Percentiles rank a stretch among this genome's conserved stretches.
These are phyloP conservation scores for Platanthera zijinensis DNA, from an alignment of 106 monocot species.

Conservation along the genomic window DNA sequence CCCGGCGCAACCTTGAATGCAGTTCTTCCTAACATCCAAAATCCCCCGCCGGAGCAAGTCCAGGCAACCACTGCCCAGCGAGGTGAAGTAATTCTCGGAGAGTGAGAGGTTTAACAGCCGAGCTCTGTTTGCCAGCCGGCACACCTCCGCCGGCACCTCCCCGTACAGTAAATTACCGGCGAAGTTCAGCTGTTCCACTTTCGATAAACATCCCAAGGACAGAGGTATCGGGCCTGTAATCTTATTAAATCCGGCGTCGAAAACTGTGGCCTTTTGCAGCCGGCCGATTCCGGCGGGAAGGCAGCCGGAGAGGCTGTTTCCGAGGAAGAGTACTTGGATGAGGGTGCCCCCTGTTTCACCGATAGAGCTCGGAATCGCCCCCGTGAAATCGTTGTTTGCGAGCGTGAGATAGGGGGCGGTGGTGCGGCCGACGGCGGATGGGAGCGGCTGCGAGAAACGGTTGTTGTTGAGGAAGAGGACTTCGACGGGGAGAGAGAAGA, in stretches of 20 bases:
- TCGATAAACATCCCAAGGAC: constrained; percentile 41
- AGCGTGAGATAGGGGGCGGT: constrained; percentile 28
- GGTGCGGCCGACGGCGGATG: constrained; percentile 23
- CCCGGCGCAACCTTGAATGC: constrained; percentile 23
- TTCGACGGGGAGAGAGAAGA: background rate
- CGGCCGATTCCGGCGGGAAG: constrained; percentile 43
- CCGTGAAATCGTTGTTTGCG: constrained; percentile 62
- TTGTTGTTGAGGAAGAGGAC: constrained; percentile 13
- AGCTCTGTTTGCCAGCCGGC: constrained; percentile 16
- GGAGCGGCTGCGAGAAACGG: constrained; percentile 23
- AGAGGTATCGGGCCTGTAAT: constrained; percentile 42
- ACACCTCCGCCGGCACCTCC: constrained; percentile 35
- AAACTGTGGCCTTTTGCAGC: constrained; percentile 34
- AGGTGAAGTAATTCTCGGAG: constrained; percentile 58
- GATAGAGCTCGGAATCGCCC: constrained; percentile 32
- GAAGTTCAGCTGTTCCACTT: constrained; percentile 47
- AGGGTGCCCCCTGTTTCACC: constrained; percentile 25
- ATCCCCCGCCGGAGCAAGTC: constrained; percentile 15
- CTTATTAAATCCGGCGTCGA: constrained; percentile 38
- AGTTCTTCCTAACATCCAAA: constrained; percentile 37
- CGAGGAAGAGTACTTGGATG: constrained; percentile 36
- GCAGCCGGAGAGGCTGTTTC: constrained; percentile 45
- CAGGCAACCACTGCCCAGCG: constrained; percentile 28
- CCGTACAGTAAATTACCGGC: constrained; percentile 37
- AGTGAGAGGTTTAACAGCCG: constrained; percentile 39